phyloP scores from a whole-genome alignment of 1,284 basidiomycete genomes.

The Papiliotrema laurentii region DNA sequence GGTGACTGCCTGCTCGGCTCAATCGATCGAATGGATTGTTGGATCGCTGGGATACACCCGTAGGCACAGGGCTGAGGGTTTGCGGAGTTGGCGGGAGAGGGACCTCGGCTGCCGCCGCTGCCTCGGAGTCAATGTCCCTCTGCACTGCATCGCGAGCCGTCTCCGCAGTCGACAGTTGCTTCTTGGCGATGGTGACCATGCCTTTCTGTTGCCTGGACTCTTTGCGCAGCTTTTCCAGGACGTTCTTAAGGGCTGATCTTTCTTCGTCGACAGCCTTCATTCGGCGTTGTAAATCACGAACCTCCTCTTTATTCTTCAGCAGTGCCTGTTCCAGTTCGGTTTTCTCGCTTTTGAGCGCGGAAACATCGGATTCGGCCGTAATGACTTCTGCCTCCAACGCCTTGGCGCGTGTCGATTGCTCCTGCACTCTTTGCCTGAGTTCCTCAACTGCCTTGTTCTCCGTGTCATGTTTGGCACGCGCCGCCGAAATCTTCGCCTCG shows the following conservation, averaged over 20 bases:
- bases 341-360: slow-evolving; percentile 83
- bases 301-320: slow-evolving; percentile 90
- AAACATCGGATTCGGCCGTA: slow-evolving; percentile 84
- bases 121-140: slow-evolving; percentile 63
- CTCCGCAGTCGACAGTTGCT: slow-evolving; percentile 85
- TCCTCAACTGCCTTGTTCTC: slow-evolving; percentile 71
- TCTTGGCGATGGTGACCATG: slow-evolving; percentile 86
- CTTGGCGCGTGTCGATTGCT: slow-evolving; percentile 73
- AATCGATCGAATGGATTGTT: slow-evolving; percentile 88
- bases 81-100: slow-evolving; percentile 68
- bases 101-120: slow-evolving; percentile 58
- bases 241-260: slow-evolving; percentile 64
- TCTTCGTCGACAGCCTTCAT: slow-evolving; percentile 79
- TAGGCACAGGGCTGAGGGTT: slow-evolving; percentile 46
- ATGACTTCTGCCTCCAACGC: slow-evolving; percentile 77
- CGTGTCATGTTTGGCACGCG: slow-evolving; percentile 69
- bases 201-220: slow-evolving; percentile 96
- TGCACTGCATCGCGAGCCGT: slow-evolving; percentile 65
- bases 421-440: slow-evolving; percentile 65
- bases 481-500: slow-evolving; percentile 45
- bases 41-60: slow-evolving; percentile 58
- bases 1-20: slow-evolving; percentile 12
- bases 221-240: slow-evolving; percentile 84
- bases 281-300: slow-evolving; percentile 75
- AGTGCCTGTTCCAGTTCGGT: slow-evolving; percentile 83